Conservation (phyloP, 176 grass and related monocot species). For the Triticum urartu region DNA sequence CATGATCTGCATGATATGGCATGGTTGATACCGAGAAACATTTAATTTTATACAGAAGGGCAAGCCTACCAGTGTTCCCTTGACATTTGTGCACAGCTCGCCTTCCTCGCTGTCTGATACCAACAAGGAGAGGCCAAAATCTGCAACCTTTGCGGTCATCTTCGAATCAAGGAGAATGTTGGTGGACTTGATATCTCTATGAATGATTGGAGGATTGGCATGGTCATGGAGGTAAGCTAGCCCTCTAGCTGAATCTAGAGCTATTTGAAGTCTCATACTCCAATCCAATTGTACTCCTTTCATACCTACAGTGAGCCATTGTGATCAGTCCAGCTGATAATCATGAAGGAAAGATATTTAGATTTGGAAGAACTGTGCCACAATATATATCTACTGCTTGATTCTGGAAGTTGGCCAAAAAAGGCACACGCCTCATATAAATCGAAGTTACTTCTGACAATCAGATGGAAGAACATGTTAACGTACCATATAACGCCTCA, state of each 20-base stretch:
- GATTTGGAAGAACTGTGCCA: background rate
- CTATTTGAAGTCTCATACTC: conserved; percentile 65
- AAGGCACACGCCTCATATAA: background rate
- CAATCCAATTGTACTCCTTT: conserved; percentile 77
- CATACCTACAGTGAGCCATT: conserved; percentile 43
- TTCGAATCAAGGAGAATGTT: conserved; percentile 84
- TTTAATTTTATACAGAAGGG: background rate
- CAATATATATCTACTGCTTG: background rate
- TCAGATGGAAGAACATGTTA: background rate
- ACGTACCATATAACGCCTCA: conserved; percentile 65
- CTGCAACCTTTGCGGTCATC: conserved; percentile 78
- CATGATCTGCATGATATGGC: no score
- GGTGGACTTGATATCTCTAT: conserved; percentile 84
- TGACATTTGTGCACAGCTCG: conserved; percentile 60
- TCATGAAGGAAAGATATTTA: background rate
- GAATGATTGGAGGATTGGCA: conserved; percentile 91
- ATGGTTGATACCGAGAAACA: background rate
- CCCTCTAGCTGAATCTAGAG: conserved; percentile 79
- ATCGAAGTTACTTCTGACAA: background rate
- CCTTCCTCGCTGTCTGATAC: conserved; percentile 59
- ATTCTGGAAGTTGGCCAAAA: background rate
- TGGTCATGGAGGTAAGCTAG: conserved; percentile 95
- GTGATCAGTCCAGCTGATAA: conserved; percentile 9
- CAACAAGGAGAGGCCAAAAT: conserved; percentile 83
- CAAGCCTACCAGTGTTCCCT: conserved; percentile 73